Evolutionary conservation across 495 filamentous ascomycete species (phyloP), one percentile per base, ranked within the genome.

Genomic region (Aspergillus coremiiformis): DNA sequence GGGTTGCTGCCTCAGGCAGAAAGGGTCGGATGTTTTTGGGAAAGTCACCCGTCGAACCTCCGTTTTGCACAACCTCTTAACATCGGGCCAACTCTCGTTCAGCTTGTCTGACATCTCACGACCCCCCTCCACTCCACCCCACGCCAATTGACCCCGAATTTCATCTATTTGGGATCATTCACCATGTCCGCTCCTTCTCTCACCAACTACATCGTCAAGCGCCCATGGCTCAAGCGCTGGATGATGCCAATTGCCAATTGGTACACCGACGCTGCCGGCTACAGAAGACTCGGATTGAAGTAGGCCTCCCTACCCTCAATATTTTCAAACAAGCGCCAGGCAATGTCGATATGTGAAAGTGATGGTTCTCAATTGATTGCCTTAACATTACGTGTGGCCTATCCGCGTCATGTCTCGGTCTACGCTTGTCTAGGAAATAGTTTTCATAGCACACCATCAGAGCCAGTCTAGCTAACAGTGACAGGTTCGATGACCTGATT

Each of bases 231-330:
- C 61, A 70, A 73, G 64, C 83, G 78, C 61, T 76, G 86, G 75
- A 74, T 97, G 71, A 77, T 61, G 65, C 92, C 92, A 35, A 48
- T 96, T 51, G 80, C 89, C 65, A 78, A 80, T 49, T 93, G 86
- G 87, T 97, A 97, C 75, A 64, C 64, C 63, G 83, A 91, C 65
- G 82, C 86, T 46, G 81, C 90, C 56, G 93, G 93, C 62, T 96
- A 98, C 79, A 84, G 93, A 68, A 80, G 90, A 77, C 78, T 97
- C 60, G 93, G 93, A 61, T 78, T 98, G 68, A 85, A 76, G 93
- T 97, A 77, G 80, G 45, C 61, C 30, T 58, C 54, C 53, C 53
- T 54, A 49, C 50, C 39, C 57, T 54, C 42, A 30, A 21, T 20
- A 12, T n/a, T 39, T 19, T 27, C 20, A 41, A 33, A 41, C 33